phyloP scores from a whole-genome alignment of 2,329 filamentous ascomycete species.

The Botryosphaeria dothidea region DNA sequence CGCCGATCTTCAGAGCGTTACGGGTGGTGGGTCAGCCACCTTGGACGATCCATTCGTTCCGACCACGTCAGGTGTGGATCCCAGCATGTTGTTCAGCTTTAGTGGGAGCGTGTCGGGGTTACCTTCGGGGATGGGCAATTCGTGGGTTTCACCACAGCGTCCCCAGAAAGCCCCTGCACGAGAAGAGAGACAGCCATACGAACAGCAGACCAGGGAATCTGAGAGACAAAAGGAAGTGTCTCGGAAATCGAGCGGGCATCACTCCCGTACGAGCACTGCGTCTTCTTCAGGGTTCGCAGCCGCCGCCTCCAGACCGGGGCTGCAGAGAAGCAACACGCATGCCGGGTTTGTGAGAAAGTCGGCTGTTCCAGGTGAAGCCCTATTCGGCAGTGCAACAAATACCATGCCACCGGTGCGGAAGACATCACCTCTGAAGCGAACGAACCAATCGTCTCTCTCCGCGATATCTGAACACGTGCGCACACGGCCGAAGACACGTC shows the following conservation, averaged over 20 bases:
- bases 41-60: constrained; percentile 30
- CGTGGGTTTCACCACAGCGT: constrained; percentile 21
- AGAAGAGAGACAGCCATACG: constrained; percentile 38
- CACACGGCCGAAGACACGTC: constrained; percentile 40
- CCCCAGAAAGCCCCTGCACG: constrained; percentile 25
- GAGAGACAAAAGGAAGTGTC: constrained; percentile 35
- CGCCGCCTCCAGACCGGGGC: constrained; percentile 29
- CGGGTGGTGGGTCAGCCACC: neutral
- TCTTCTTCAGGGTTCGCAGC: constrained; percentile 40
- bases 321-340: constrained; percentile 51
- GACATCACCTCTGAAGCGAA: constrained; percentile 49
- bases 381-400: constrained; percentile 17
- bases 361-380: constrained; percentile 24
- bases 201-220: constrained; percentile 37
- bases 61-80: constrained; percentile 46
- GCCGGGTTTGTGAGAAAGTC: constrained; percentile 30
- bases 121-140: neutral
- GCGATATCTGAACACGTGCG: constrained; percentile 48
- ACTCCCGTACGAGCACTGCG: constrained; percentile 42
- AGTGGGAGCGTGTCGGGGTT: constrained; percentile 16
- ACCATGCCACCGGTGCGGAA: constrained; percentile 32
- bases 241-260: constrained; percentile 29
- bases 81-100: constrained; percentile 49
- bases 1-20: constrained; percentile 6
- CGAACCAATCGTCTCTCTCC: constrained; percentile 41